Base-by-base conservation (phyloP, 306 rosid genomes). In the Castanea crenata region DNA sequence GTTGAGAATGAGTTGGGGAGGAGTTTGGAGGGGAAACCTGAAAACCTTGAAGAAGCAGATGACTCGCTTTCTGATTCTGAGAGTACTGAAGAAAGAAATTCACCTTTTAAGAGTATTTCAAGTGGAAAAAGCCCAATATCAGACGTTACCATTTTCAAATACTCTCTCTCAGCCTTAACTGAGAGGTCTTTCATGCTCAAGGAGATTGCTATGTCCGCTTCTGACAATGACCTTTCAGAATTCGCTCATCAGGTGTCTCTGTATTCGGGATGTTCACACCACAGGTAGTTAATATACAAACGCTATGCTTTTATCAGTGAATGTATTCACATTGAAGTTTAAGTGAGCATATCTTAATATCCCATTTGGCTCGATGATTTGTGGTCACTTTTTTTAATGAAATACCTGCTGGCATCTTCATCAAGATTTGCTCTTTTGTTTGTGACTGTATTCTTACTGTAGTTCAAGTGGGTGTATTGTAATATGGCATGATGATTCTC, bases 211-310 rank as follows among this genome's bases (percentile, higher is more conserved):
- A 51, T 76, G 79, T 81, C 84, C 52, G 85, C 87, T 63, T 85
- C 97, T 32, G 85, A 84, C 69, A 88, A 78, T 76, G 97, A 91
- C 74, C 88, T 95, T 83, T 81, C 74, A 15, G 88, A 85, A 76
- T 87, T 95, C 69, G 91, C 99, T 14, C 76, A 79, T 78, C 91
- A 85, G 20, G 93, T 95, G 77, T 91, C 99, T 61, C 80, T 78
- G 71, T 91, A 91, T 83, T 88, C 97, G 16, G 99, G 99, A 81
- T 95, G 99, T 80, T 87, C 91, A 71, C 99, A 95, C 80, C 97
- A 90, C 78, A 87, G 97, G 99, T 95, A 84, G 82, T 95, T 84
- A 82, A 77, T 78, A 63, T 31, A 55, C 27, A 6, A 18, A 23
- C 7, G 41, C 55, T 57, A 21, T 35, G 51, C 25, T 59, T 62